Percentiles rank a stretch among this genome's conserved stretches.
Evolutionary conservation across 1,139 yeast species (phyloP).

Genomic region (Scheffersomyces segobiensis): DNA sequence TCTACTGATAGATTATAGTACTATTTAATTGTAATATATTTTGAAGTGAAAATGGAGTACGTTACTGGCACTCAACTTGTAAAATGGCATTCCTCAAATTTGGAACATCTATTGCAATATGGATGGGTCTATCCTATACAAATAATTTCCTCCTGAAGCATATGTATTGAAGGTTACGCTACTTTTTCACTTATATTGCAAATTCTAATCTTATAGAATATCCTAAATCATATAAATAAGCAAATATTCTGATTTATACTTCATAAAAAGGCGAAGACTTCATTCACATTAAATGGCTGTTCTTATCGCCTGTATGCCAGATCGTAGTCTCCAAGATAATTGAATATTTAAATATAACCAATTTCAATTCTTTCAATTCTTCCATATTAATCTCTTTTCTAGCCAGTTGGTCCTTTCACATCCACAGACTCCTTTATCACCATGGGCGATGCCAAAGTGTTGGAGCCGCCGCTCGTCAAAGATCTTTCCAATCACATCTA

Average conservation of each 20-base stretch:
- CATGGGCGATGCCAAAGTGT: slow-evolving; percentile 33
- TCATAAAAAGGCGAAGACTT: too few species aligned
- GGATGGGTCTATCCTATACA: not conserved
- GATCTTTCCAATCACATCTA: slow-evolving; percentile 89
- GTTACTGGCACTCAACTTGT: too few species aligned
- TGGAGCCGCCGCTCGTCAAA: slow-evolving; percentile 74
- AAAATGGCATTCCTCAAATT: not conserved
- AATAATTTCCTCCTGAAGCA: too few species aligned
- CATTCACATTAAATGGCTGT: too few species aligned
- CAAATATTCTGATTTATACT: too few species aligned
- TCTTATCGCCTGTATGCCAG: not conserved
- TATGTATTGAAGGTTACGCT: too few species aligned
- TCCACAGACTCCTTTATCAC: not conserved
- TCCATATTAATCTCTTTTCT: not conserved
- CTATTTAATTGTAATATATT: not conserved
- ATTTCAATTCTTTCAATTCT: not conserved
- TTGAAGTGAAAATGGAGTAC: not conserved
- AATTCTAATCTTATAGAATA: too few species aligned
- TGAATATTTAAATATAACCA: not conserved
- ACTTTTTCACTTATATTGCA: too few species aligned
- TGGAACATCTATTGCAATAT: too few species aligned
- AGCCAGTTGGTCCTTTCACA: not conserved
- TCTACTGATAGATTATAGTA: not conserved
- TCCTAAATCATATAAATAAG: too few species aligned
- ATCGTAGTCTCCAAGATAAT: not conserved